A percentile compares a stretch with the other conserved stretches of the same genome.
phyloP scores from a whole-genome alignment of 768 basidiomycete species.

The Inosperma sp. region DNA sequence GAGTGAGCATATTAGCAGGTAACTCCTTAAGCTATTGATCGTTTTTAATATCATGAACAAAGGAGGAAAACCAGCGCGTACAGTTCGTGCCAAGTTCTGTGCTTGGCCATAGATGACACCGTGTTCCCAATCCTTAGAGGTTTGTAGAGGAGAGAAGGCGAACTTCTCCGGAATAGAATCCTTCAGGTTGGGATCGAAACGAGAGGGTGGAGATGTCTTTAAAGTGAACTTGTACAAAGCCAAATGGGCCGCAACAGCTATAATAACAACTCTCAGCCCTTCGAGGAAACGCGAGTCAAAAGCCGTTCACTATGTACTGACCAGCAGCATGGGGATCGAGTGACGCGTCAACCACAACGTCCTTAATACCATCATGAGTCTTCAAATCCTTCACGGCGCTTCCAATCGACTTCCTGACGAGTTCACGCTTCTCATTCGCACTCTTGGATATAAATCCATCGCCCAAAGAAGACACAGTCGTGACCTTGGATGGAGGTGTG shows the following conservation, averaged over 20 bases:
- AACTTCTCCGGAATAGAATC: slow-evolving; percentile 49
- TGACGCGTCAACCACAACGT: slow-evolving; percentile 59
- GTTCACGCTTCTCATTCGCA: slow-evolving; percentile 50
- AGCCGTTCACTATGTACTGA: slow-evolving; percentile 31
- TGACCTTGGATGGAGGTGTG: slow-evolving; percentile 42
- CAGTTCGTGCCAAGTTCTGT: slow-evolving; percentile 78
- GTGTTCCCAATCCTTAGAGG: slow-evolving; percentile 62
- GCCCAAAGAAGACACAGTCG: slow-evolving; percentile 56
- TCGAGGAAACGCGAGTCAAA: neutral
- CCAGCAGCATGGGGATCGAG: slow-evolving; percentile 75
- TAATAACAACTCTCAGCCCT: slow-evolving; percentile 1
- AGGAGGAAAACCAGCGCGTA: slow-evolving; percentile 27
- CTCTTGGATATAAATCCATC: slow-evolving; percentile 47
- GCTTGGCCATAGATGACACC: slow-evolving; percentile 71
- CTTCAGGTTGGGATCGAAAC: slow-evolving; percentile 57
- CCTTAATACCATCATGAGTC: slow-evolving; percentile 55
- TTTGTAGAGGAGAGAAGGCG: slow-evolving; percentile 41
- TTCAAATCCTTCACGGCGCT: slow-evolving; percentile 68
- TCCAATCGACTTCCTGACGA: slow-evolving; percentile 67
- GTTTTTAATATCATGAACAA: neutral
- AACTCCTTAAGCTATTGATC: slow-evolving; percentile 67
- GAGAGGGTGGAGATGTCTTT: slow-evolving; percentile 66
- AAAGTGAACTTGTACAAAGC: slow-evolving; percentile 73
- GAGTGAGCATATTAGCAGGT: slow-evolving; percentile 83
- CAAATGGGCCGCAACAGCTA: slow-evolving; percentile 76